Evolutionary conservation across 2,329 filamentous ascomycete species (phyloP), one percentile per base, ranked within the genome.

Genomic region (Waltergamsia citrina): DNA sequence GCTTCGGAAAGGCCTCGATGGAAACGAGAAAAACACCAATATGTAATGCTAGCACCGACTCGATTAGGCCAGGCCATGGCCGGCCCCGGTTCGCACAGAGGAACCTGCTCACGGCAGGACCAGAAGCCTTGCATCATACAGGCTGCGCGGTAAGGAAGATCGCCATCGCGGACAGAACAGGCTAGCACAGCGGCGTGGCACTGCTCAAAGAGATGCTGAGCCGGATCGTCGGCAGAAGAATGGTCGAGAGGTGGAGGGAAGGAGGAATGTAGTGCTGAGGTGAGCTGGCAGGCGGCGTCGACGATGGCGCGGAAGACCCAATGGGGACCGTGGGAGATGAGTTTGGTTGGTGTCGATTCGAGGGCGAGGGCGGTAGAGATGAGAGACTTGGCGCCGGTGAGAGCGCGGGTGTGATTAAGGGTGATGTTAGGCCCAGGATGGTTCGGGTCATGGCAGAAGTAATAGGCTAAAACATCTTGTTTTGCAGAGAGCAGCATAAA

Each of bases 391-490:
- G 43, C 40, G 50, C 54, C 39, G 54, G 53, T 14, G 54, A 56
- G 3, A 60, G 36, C 24, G 23, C 32, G 33, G n/a, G 16, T 11
- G 19, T 47, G 41, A 15, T 40, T 20, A 15, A 32, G 27, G 29
- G 22, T 7, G n/a, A 37, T 21, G 32, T 30, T 34, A 10, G 22
- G 38, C 17, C 20, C 23, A 11, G 49, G 44, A 50, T 53, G 26
- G 57, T 59, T 2, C 52, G 60, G 55, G 1, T 59, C 54, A 4
- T 63, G 64, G 40, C 63, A 56, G 42, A 73, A 65, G 52, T 72
- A 72, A 49, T 65, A 71, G 2, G 56, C 51, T 40, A 74, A 69
- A 7, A 74, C 59, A 36, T 74, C 69, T n/a, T 71, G 57, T 16
- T 65, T 58, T 2, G 67, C 62, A 1, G 67, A 56, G 4, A 72